A percentile compares a stretch with the other conserved stretches of the same genome.
phyloP scores from a whole-genome alignment of 2,329 filamentous ascomycete genomes.

The Exserohilum turcica region DNA sequence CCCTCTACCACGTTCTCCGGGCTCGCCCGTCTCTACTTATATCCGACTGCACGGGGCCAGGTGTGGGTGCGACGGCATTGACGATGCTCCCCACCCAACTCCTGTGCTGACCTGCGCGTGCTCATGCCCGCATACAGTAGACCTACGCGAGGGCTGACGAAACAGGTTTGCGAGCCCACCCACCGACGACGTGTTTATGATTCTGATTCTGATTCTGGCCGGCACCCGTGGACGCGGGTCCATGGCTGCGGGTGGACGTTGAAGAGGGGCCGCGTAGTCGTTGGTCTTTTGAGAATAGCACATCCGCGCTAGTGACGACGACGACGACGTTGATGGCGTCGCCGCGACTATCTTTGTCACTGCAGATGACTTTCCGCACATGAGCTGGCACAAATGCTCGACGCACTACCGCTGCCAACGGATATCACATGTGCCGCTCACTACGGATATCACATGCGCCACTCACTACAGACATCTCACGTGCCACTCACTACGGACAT shows the following conservation, averaged over 20 bases:
- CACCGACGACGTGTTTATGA: conserved; percentile 66
- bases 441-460: conserved; percentile 44
- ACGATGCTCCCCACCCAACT: conserved; percentile 67
- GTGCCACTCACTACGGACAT: conserved; percentile 47
- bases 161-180: conserved; percentile 58
- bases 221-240: conserved; percentile 57
- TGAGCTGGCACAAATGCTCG: conserved; percentile 50
- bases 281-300: conserved; percentile 47
- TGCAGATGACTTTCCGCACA: conserved; percentile 43
- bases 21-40: conserved; percentile 62
- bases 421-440: too few species aligned
- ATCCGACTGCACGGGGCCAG: conserved; percentile 64
- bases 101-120: conserved; percentile 63
- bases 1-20: conserved; percentile 56
- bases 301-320: conserved; percentile 52
- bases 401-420: conserved; percentile 44
- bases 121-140: conserved; percentile 64
- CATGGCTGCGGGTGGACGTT: conserved; percentile 62
- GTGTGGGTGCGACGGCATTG: conserved; percentile 64
- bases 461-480: conserved; percentile 45
- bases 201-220: conserved; percentile 62
- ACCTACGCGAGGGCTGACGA: conserved; percentile 51
- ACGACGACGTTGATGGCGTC: conserved; percentile 51
- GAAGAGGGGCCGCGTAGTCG: conserved; percentile 61
- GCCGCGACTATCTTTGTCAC: conserved; percentile 48